A percentile compares a stretch with the other conserved stretches of the same genome.
Evolutionary conservation across 2,329 filamentous ascomycete species (phyloP).

Genomic region (Bipolaris sorokiniana): DNA sequence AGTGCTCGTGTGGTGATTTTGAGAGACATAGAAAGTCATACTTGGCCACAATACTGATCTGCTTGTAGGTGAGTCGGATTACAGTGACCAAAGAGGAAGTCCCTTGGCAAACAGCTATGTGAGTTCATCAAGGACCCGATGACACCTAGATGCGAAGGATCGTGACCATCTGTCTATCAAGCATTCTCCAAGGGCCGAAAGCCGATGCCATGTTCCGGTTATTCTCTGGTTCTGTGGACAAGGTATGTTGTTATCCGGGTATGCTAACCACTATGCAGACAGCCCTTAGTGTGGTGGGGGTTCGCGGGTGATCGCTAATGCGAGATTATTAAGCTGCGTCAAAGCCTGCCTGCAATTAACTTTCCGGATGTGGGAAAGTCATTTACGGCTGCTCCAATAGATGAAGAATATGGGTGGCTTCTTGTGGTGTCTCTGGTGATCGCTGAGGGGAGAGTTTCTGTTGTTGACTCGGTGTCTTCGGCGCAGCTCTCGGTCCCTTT

Average conservation of each 20-base stretch:
- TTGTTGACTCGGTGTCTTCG: slow-evolving; percentile 7
- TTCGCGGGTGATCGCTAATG: neutral
- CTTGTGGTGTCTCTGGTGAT: neutral
- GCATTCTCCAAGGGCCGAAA: neutral
- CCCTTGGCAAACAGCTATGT: neutral
- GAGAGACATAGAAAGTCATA: neutral
- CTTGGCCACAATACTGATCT: neutral
- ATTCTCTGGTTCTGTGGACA: neutral
- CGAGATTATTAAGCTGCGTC: neutral
- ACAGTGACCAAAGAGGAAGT: neutral
- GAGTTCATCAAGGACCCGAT: neutral
- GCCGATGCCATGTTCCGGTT: neutral
- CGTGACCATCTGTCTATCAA: neutral
- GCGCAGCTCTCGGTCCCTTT: slow-evolving; percentile 1
- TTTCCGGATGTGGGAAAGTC: neutral
- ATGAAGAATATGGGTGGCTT: neutral
- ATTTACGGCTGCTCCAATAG: neutral
- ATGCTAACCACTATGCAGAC: neutral
- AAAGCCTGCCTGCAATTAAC: neutral
- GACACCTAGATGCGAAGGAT: neutral
- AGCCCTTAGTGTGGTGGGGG: neutral
- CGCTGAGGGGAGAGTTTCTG: neutral
- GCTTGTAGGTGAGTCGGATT: neutral
- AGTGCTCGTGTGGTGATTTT: neutral
- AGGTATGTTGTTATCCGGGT: neutral